phyloP scores from a whole-genome alignment of 2,329 filamentous ascomycete genomes.

The Colletotrichum gloeosporioides region DNA sequence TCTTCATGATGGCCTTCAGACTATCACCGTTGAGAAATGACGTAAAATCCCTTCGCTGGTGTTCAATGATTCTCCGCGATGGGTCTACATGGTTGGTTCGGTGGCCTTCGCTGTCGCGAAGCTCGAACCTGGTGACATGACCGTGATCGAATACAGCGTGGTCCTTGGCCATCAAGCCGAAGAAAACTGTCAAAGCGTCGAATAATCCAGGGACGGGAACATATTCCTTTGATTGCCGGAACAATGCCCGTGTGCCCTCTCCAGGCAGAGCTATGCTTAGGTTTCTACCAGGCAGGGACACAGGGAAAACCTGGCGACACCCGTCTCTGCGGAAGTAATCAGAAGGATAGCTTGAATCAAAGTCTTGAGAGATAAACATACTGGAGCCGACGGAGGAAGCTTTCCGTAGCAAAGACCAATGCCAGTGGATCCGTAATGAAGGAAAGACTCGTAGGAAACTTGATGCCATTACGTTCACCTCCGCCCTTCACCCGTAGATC shows the following conservation, averaged over 20 bases:
- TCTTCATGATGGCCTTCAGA: background rate
- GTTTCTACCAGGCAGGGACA: background rate
- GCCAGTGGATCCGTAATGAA: background rate
- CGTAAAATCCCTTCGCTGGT: conserved; percentile 8
- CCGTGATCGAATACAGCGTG: conserved; percentile 2
- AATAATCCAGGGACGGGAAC: background rate
- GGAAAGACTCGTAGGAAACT: background rate
- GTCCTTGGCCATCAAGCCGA: background rate
- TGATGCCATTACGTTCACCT: background rate
- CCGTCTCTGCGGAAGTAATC: background rate
- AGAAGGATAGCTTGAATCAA: background rate
- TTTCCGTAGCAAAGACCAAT: background rate
- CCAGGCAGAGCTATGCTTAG: conserved; percentile 9
- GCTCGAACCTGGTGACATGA: conserved; percentile 1
- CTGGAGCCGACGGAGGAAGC: background rate
- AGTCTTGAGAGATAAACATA: background rate
- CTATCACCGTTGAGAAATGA: background rate
- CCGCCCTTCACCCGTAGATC: background rate
- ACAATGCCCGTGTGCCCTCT: background rate
- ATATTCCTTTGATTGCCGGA: background rate
- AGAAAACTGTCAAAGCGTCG: conserved; percentile 5
- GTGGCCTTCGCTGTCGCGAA: background rate
- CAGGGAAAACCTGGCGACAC: background rate
- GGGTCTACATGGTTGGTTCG: background rate
- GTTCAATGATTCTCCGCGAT: conserved; percentile 11